Conservation (phyloP, 441 rosid genomes). For the Jatropha podagrica region DNA sequence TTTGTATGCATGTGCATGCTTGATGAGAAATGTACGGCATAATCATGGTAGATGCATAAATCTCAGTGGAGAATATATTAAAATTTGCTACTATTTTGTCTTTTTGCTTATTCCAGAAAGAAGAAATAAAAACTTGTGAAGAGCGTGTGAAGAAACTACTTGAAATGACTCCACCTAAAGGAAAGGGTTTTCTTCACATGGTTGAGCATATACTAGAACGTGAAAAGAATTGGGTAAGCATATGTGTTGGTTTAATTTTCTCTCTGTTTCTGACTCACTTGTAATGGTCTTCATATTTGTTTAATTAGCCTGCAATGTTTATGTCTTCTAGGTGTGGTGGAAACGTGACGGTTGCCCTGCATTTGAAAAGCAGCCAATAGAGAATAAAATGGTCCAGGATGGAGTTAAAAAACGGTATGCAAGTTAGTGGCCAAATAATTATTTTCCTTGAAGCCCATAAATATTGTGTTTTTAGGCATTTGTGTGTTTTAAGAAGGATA, state of each 20-base stretch:
- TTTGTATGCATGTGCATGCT: neutral
- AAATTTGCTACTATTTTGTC: neutral
- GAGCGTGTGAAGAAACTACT: conserved; percentile 86
- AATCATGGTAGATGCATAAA: neutral
- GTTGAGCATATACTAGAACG: conserved; percentile 90
- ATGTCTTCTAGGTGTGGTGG: conserved; percentile 85
- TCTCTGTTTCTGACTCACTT: conserved; percentile 15
- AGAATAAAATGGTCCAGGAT: conserved; percentile 58
- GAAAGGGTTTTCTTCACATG: conserved; percentile 76
- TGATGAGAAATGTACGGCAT: neutral
- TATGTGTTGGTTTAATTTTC: neutral
- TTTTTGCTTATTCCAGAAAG: conserved; percentile 55
- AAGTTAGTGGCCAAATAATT: conserved; percentile 1
- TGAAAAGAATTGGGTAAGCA: conserved; percentile 92
- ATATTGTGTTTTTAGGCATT: neutral
- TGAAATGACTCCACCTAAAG: conserved; percentile 92
- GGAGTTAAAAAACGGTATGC: conserved; percentile 76
- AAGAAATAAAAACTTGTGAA: conserved; percentile 83
- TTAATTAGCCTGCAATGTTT: conserved; percentile 18
- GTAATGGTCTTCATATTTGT: conserved; percentile 10
- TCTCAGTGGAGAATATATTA: neutral
- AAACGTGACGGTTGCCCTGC: conserved; percentile 98
- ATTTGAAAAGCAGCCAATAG: conserved; percentile 86
- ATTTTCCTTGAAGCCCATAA: neutral
- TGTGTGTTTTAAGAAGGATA: conserved; percentile 7